phyloP scores from a whole-genome alignment of 2,329 filamentous ascomycete species.

The Monilinia laxa region DNA sequence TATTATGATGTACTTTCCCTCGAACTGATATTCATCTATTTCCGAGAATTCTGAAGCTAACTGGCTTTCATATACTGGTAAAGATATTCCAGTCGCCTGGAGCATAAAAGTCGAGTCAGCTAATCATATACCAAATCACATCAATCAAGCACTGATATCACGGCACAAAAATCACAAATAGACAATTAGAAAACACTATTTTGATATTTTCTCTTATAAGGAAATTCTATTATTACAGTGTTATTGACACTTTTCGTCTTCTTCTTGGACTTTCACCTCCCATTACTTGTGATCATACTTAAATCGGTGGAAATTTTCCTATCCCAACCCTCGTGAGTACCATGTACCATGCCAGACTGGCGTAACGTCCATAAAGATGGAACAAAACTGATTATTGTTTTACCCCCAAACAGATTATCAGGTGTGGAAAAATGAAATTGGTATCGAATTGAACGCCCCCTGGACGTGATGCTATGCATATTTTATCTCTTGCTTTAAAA shows the following conservation, averaged over 20 bases:
- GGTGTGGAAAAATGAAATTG: conserved; percentile 23
- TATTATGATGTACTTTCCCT: too few relatives aligned
- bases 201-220: not conserved
- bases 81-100: too few relatives aligned
- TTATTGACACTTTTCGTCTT: not conserved
- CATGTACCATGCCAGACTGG: conserved; percentile 30
- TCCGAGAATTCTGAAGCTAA: too few relatives aligned
- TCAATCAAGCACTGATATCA: not conserved
- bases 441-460: conserved; percentile 31
- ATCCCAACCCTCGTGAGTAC: not conserved
- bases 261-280: not conserved
- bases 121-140: not conserved
- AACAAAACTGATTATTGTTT: conserved; percentile 25
- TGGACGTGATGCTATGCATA: conserved; percentile 8
- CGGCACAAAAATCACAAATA: not conserved
- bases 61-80: too few relatives aligned
- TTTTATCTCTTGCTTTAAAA: conserved; percentile 7
- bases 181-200: not conserved
- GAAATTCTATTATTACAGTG: not conserved
- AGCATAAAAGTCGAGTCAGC: not conserved
- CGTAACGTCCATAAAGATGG: conserved; percentile 32
- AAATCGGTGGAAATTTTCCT: not conserved
- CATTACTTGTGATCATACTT: not conserved
- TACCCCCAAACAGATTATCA: conserved; percentile 4
- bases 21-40: too few relatives aligned